Conservation (phyloP, 2,329 filamentous ascomycete genomes). For the Beauveria australis region DNA sequence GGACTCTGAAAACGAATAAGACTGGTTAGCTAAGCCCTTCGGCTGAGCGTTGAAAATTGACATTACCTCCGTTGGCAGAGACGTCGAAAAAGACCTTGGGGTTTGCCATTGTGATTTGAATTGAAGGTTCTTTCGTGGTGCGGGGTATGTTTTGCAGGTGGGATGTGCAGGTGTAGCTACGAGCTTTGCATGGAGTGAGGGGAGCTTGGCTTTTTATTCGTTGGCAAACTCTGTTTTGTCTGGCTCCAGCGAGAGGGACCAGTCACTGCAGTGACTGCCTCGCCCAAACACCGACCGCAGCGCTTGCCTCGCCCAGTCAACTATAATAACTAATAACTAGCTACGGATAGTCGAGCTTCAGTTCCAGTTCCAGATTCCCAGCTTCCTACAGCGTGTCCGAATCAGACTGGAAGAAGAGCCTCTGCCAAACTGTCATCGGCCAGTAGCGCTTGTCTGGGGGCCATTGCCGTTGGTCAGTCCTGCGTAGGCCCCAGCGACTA, state of each 20-base stretch:
- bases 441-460: not conserved
- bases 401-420: not conserved
- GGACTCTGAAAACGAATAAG: not conserved
- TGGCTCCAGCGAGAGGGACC: not conserved
- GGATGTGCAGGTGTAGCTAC: not conserved
- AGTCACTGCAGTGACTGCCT: not conserved
- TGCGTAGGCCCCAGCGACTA: not conserved
- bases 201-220: slow-evolving; percentile 1
- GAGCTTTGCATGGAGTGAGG: not conserved
- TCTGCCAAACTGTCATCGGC: not conserved
- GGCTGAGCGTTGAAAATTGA: not conserved
- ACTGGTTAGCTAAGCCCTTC: not conserved
- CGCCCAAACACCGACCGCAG: too few species aligned
- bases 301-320: too few species aligned
- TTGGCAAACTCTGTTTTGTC: not conserved
- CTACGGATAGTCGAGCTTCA: too few species aligned
- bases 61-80: slow-evolving; percentile 11
- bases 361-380: too few species aligned
- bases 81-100: slow-evolving; percentile 15
- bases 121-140: not conserved
- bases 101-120: slow-evolving; percentile 7
- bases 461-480: not conserved
- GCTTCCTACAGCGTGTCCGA: too few species aligned
- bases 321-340: too few species aligned
- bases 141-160: not conserved